phyloP scores from a whole-genome alignment of 2,329 filamentous ascomycete species.

The Curvularia spicifera region DNA sequence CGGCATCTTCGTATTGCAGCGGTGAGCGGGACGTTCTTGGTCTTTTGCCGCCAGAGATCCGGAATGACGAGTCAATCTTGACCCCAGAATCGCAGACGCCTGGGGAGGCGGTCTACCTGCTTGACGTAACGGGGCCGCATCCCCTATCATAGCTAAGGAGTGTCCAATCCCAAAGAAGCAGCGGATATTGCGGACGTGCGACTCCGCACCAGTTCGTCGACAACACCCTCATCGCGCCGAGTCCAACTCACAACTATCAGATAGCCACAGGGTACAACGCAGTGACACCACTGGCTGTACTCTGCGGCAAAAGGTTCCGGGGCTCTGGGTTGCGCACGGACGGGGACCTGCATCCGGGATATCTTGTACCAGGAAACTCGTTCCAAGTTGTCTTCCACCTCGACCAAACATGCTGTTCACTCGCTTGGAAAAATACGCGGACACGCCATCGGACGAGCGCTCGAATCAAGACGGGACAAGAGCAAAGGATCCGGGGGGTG shows the following conservation, averaged over 20 bases:
- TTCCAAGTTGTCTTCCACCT: not conserved
- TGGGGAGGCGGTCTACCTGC: constrained; percentile 30
- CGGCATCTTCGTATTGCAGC: constrained; percentile 17
- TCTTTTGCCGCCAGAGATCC: constrained; percentile 7
- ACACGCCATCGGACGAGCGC: constrained; percentile 1
- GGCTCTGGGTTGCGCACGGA: constrained; percentile 20
- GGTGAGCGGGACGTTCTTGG: constrained; percentile 23
- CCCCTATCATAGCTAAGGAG: constrained; percentile 20
- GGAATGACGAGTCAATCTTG: constrained; percentile 15
- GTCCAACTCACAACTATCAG: constrained; percentile 24
- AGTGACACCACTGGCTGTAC: constrained; percentile 20
- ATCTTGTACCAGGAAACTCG: constrained; percentile 13
- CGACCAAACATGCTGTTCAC: not conserved
- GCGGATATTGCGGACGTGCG: constrained; percentile 33
- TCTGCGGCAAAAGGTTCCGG: constrained; percentile 7
- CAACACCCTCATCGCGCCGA: constrained; percentile 17
- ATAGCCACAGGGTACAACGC: constrained; percentile 21
- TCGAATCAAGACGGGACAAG: constrained; percentile 6
- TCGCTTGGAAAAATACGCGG: constrained; percentile 15
- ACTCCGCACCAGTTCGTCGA: constrained; percentile 21
- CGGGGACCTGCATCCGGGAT: constrained; percentile 29
- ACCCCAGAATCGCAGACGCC: constrained; percentile 14
- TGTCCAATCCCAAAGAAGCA: constrained; percentile 23
- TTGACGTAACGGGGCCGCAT: constrained; percentile 29
- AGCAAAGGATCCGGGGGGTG: not conserved